Conservation (phyloP, 768 basidiomycete genomes). For the Boletus reticuloceps region DNA sequence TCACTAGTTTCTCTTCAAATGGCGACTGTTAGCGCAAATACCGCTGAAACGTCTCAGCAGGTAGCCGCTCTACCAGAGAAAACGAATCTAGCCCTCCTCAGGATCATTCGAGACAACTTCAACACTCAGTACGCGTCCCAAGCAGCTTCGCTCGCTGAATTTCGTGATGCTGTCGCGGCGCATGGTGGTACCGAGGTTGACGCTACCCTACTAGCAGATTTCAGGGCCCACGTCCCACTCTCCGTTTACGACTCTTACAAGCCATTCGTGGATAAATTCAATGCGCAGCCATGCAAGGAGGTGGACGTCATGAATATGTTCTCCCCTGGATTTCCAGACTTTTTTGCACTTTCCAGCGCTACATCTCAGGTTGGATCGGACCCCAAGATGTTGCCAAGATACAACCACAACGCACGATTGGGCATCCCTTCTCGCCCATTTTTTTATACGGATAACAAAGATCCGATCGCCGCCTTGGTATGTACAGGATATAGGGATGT, state of each 20-base stretch:
- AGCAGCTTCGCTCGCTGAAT: constrained; percentile 1
- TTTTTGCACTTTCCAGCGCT: constrained; percentile 7
- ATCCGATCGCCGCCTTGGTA: not conserved
- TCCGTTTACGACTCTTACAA: constrained; percentile 14
- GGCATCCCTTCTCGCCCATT: not conserved
- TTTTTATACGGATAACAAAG: not conserved
- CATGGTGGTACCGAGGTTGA: constrained; percentile 2
- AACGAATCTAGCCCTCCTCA: not conserved
- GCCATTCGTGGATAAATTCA: constrained; percentile 14
- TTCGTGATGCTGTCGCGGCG: constrained; percentile 6
- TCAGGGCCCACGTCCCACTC: constrained; percentile 5
- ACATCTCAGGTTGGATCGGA: constrained; percentile 13
- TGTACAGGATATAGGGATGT: constrained; percentile 1
- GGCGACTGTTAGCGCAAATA: not conserved
- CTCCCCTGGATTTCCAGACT: constrained; percentile 18
- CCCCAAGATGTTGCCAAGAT: constrained; percentile 9
- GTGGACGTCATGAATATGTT: constrained; percentile 13
- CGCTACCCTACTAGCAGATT: constrained; percentile 2
- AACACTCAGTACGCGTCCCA: constrained; percentile 5
- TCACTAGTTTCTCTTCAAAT: not conserved
- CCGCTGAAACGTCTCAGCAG: not conserved
- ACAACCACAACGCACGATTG: not conserved
- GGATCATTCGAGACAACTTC: constrained; percentile 9
- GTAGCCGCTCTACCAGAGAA: not conserved
- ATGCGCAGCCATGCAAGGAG: constrained; percentile 16